Evolutionary conservation across 1,284 basidiomycete genomes (phyloP), one percentile per base, ranked within the genome.

Genomic region (Stygiomarasmius scandens): DNA sequence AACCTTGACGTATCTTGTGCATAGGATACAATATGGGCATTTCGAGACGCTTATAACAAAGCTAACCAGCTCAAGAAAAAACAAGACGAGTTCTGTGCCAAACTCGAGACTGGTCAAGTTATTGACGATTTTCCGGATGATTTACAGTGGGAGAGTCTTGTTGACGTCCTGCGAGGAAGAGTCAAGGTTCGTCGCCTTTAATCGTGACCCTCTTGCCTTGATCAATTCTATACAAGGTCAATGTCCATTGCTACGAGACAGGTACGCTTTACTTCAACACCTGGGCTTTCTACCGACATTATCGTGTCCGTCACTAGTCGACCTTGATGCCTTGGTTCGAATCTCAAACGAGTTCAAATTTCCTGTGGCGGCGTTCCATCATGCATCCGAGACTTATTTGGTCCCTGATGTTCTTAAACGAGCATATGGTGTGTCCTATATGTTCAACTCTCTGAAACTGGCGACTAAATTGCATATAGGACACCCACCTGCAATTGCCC

Each of bases 381-480:
- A 96, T 66, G 93, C 94, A 0, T 86, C 87, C 63, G 92, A 94
- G 69, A 86, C 93, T 0, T 96, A 92, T 68, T 84, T 96, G 16
- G 87, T 94, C 22, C 91, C 93, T 0, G 86, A 86, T 38, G 71
- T 92, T 2, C 76, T 96, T 55, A 93, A 92, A 70, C 77, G 80
- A 66, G 81, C 87, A 2, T 93, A 87, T 66, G 87, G 82, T 79
- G 66, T 58, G 64, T 24, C 73, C n/a, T 48, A 57, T 58, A 6
- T 32, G 12, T 32, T 12, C 29, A 32, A 16, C 38, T 4, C 38
- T n/a, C 38, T 41, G 11, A n/a, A n/a, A 16, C 16, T 41, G 14
- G 16, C 5, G 32, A 4, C n/a, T 41, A 6, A 12, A 20, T 12
- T 16, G 45, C 12, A 6, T 54, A 5, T 43, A 82, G 82, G 77